Percentiles rank a stretch among this genome's conserved stretches.
Evolutionary conservation across 176 grass and related monocot species (phyloP).

Genomic region (Aegilops umbellulata): DNA sequence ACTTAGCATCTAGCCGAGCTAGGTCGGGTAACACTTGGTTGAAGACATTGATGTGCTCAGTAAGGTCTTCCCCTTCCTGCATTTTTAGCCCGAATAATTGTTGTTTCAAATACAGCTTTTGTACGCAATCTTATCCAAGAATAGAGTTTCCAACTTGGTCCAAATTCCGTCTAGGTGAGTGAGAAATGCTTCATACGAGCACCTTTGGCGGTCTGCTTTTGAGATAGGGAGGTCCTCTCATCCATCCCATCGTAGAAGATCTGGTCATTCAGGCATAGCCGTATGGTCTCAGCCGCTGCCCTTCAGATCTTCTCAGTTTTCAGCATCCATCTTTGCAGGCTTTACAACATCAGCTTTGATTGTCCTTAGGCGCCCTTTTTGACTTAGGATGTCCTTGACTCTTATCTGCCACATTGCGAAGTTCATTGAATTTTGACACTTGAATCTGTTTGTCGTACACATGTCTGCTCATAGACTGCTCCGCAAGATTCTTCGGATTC

Average conservation of each 20-base stretch:
- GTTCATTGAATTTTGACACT: not conserved
- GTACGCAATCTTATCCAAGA: not conserved
- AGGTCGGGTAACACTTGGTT: not conserved
- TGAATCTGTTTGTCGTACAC: not conserved
- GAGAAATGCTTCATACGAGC: too few species aligned
- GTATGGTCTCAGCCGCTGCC: not conserved
- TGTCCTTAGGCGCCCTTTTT: not conserved
- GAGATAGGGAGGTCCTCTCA: not conserved
- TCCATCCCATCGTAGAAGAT: not conserved
- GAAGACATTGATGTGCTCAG: not conserved
- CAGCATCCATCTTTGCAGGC: not conserved
- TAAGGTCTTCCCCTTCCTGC: not conserved
- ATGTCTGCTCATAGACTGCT: not conserved
- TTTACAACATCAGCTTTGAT: not conserved
- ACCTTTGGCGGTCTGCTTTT: too few species aligned
- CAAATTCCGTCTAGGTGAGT: not conserved
- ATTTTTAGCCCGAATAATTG: not conserved
- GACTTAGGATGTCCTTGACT: not conserved
- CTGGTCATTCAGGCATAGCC: not conserved
- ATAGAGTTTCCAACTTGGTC: not conserved
- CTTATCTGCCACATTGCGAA: not conserved
- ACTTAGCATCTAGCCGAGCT: too few species aligned
- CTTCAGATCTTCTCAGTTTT: not conserved
- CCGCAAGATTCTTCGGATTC: too few species aligned
- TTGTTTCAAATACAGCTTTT: not conserved